Conservation (phyloP, 2,329 filamentous ascomycete species). For the Ophiostoma triangulosporum region DNA sequence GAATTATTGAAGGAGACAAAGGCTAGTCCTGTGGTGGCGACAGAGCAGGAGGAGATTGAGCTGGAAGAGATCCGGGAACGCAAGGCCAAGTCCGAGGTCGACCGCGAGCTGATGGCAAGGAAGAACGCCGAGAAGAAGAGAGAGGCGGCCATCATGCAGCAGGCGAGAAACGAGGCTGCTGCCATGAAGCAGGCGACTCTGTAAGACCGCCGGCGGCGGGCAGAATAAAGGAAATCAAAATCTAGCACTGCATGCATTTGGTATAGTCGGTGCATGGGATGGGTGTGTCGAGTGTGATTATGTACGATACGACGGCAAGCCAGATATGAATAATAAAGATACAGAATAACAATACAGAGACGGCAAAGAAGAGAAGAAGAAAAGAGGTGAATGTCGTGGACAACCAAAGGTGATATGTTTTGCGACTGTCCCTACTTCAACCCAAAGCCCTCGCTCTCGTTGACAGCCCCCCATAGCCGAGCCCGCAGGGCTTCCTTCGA, state of each 20-base stretch:
- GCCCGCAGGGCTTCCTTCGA: slow-evolving; percentile 52
- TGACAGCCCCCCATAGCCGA: slow-evolving; percentile 74
- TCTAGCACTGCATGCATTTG: not conserved
- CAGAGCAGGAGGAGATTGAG: slow-evolving; percentile 49
- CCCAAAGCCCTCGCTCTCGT: slow-evolving; percentile 84
- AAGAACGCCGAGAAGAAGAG: slow-evolving; percentile 43
- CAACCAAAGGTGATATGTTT: too few relatives aligned
- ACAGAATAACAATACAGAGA: not conserved
- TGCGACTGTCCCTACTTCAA: slow-evolving; percentile 65
- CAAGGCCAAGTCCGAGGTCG: slow-evolving; percentile 34
- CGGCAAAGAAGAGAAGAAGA: not conserved
- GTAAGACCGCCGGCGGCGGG: not conserved
- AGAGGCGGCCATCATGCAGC: slow-evolving; percentile 44
- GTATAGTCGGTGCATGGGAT: not conserved
- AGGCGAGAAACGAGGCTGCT: slow-evolving; percentile 39
- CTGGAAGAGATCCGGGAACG: slow-evolving; percentile 44
- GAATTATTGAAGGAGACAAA: slow-evolving; percentile 49
- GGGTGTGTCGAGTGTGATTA: not conserved
- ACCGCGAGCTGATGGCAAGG: slow-evolving; percentile 39
- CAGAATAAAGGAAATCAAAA: not conserved
- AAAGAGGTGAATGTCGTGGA: not conserved
- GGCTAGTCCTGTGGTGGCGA: slow-evolving; percentile 42
- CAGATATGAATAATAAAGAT: not conserved
- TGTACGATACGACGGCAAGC: not conserved
- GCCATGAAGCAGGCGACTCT: slow-evolving; percentile 24